Evolutionary conservation across 2,329 filamentous ascomycete species (phyloP), one percentile per base, ranked within the genome.

Genomic region (Dactylellina drechsleri): DNA sequence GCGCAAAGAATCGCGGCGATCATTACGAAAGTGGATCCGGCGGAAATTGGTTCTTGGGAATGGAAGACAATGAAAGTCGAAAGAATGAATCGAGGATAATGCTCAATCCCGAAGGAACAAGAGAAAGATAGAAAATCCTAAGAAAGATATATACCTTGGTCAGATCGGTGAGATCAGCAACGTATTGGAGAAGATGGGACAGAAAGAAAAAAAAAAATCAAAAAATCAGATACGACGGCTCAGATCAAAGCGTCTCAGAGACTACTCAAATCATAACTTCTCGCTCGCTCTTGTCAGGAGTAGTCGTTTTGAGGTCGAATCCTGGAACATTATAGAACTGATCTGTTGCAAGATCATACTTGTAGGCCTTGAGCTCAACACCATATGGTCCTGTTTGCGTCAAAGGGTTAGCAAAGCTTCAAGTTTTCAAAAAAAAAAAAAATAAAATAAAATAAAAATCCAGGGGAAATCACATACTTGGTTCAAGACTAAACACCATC

Each of bases 321-420:
- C 93, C 86, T n/a, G 90, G 91, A 53, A 96, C 83, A 81, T 95
- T 89, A 72, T 95, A 89, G 79, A 99, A 99, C 86, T 90, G 92
- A 77, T 90, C 89, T 18, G 84, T 87, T 2, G 86, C 85, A 76
- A 92, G 87, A 80, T 97, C 92, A 84, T 97, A 99, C 76, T 89
- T 88, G 85, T 96, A 99, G 0, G 93, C 94, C 81, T 96, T 94
- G 84, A 98, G 97, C 76, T 97, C 94, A 71, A 97, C 93, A 13
- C 95, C 95, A 78, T 99, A 99, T 0, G 95, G 95, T 85, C 97
- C 97, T 71, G 49, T 40, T 52, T 57, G 20, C 20, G 4, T 54
- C 45, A 62, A 3, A 70, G 26, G 73, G 67, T 66, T 54, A 77
- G 41, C 62, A 61, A 47, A 47, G 49, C 10, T 36, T 36, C 31